These are phyloP conservation scores for Pseudofabraea citricarpa DNA, from an alignment of 2,329 filamentous ascomycete genomes.

Conservation along the genomic window DNA sequence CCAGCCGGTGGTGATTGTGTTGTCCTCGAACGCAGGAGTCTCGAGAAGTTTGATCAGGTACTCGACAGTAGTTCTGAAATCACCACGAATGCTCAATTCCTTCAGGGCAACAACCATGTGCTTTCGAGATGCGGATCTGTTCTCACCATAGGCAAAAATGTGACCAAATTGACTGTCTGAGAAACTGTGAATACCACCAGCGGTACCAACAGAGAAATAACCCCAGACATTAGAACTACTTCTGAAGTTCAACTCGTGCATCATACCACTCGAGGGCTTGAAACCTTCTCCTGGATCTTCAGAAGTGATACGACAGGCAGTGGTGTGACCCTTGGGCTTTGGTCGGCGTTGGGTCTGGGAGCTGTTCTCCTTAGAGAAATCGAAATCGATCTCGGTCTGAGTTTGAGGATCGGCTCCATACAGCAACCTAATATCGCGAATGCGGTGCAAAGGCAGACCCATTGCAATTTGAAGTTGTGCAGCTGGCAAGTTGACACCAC, in stretches of 20 bases:
- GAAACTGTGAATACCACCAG: slow-evolving; percentile 97
- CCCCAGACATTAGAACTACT: slow-evolving; percentile 99
- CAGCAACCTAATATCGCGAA: slow-evolving; percentile 90
- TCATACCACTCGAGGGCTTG: slow-evolving; percentile 98
- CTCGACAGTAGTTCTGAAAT: slow-evolving; percentile 97
- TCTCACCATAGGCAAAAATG: slow-evolving; percentile 98
- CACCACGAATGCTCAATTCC: slow-evolving; percentile 98
- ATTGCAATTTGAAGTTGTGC: slow-evolving; percentile 98
- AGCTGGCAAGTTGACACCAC: slow-evolving; percentile 92
- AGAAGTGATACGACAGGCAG: slow-evolving; percentile 97
- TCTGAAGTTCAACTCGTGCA: slow-evolving; percentile 98
- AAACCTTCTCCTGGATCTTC: slow-evolving; percentile 98
- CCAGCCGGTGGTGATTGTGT: slow-evolving; percentile 99
- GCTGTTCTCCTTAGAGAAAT: slow-evolving; percentile 85
- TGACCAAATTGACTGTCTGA: slow-evolving; percentile 98
- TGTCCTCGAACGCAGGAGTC: slow-evolving; percentile 96
- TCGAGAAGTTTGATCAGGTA: slow-evolving; percentile 98
- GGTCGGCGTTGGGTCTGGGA: slow-evolving; percentile 82
- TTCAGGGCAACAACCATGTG: slow-evolving; percentile 99
- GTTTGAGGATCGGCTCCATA: slow-evolving; percentile 94
- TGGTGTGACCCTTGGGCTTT: slow-evolving; percentile 92
- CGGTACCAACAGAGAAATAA: slow-evolving; percentile 98
- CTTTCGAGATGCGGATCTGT: slow-evolving; percentile 90
- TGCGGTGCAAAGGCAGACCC: slow-evolving; percentile 93
- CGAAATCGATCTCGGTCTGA: slow-evolving; percentile 86